phyloP scores from a whole-genome alignment of 108 stramenopile genomes.

The Phaeodactylum tricornutum region DNA sequence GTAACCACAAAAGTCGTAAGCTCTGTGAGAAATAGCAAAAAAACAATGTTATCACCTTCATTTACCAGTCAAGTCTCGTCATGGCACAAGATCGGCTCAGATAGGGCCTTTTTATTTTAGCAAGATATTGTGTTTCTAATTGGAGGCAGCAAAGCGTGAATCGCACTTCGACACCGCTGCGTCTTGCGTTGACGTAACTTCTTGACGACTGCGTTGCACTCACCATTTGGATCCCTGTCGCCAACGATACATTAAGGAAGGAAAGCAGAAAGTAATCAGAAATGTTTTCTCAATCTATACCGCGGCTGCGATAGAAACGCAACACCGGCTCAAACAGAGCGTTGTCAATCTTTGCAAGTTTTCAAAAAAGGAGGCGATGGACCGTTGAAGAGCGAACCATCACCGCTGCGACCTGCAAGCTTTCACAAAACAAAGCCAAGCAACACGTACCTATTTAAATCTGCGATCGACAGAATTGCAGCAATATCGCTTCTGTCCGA shows the following conservation, averaged over 20 bases:
- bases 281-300: background rate
- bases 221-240: background rate
- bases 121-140: no score
- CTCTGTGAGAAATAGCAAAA: no score
- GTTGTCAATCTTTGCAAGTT: background rate
- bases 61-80: no score
- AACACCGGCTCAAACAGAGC: background rate
- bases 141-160: slow-evolving; percentile 5
- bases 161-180: slow-evolving; percentile 12
- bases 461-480: no score
- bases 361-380: background rate
- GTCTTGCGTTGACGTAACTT: slow-evolving; percentile 7
- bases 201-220: background rate
- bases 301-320: background rate
- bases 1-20: no score
- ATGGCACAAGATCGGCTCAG: no score
- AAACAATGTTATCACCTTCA: no score
- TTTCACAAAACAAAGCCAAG: background rate
- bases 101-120: no score
- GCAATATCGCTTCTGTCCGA: no score
- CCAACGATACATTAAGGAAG: background rate
- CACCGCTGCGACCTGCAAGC: background rate
- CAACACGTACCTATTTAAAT: no score
- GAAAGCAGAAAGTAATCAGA: background rate
- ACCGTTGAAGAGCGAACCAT: background rate